Evolutionary conservation across 208 protist genomes (phyloP).

Genomic region (Trypanosoma scelopori): DNA sequence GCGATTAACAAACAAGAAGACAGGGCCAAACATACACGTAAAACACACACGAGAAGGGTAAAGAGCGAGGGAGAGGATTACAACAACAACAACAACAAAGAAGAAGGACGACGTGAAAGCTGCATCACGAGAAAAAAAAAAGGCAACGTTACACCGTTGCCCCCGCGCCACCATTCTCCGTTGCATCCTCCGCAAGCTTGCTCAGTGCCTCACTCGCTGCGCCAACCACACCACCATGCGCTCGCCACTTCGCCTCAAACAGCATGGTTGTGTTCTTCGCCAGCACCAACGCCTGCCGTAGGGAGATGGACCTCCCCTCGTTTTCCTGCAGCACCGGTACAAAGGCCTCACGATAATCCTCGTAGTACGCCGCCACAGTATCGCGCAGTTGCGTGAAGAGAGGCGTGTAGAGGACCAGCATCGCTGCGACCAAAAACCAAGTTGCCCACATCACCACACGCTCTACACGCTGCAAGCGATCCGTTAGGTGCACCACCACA

Average conservation of each 20-base stretch:
- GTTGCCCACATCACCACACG: conserved; percentile 32
- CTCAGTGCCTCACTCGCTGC: conserved; percentile 30
- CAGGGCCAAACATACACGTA: not conserved
- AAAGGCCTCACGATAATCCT: conserved; percentile 39
- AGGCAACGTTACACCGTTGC: too few relatives aligned
- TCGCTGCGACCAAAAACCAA: conserved; percentile 30
- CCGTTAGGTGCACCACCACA: conserved; percentile 39
- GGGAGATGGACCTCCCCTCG: conserved; percentile 29
- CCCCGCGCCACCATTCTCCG: not conserved
- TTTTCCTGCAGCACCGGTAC: conserved; percentile 39
- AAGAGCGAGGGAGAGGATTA: conserved; percentile 2
- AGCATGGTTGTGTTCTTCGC: conserved; percentile 63
- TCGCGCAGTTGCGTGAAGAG: conserved; percentile 32
- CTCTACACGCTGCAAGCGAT: conserved; percentile 35
- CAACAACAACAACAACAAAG: too few relatives aligned
- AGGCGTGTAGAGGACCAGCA: conserved; percentile 44
- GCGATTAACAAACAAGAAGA: not conserved
- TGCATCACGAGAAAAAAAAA: too few relatives aligned
- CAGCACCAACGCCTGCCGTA: conserved; percentile 48
- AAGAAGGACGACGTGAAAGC: not conserved
- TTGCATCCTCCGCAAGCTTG: conserved; percentile 13
- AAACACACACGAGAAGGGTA: too few relatives aligned
- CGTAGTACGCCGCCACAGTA: conserved; percentile 36
- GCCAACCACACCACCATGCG: conserved; percentile 35
- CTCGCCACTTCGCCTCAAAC: conserved; percentile 52